A percentile compares a stretch with the other conserved stretches of the same genome.
phyloP scores from a whole-genome alignment of 176 grass and related monocot species.

The Calamus simplicifolius region DNA sequence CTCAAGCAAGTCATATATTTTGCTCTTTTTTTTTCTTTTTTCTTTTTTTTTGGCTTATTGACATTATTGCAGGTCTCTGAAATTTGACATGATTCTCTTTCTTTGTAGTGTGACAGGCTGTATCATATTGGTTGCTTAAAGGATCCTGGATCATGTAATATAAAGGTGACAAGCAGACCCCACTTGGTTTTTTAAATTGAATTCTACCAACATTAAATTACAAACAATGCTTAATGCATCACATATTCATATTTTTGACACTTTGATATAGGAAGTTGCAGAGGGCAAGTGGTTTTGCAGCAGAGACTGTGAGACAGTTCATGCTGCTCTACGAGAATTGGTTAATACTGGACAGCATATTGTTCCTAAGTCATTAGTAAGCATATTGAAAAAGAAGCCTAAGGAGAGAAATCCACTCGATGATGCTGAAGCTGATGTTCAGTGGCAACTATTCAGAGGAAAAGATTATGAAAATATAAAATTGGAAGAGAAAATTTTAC shows the following conservation, averaged over 20 bases:
- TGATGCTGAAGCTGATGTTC: neutral
- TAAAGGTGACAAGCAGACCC: conserved; percentile 3
- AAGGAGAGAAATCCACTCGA: neutral
- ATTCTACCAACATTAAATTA: neutral
- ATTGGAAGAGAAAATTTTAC: neutral
- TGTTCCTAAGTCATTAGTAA: no score
- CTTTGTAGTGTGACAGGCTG: conserved; percentile 7
- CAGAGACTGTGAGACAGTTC: neutral
- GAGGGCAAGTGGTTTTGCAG: conserved; percentile 10
- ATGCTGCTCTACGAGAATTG: neutral
- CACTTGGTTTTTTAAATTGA: neutral
- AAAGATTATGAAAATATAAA: neutral
- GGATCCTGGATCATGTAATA: conserved; percentile 2
- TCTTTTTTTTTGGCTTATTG: neutral
- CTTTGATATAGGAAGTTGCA: conserved; percentile 8
- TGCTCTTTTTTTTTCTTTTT: neutral
- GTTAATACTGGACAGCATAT: neutral
- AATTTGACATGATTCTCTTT: no score
- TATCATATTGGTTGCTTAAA: conserved; percentile 17
- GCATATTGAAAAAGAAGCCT: neutral
- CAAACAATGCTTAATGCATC: no score
- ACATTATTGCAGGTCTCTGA: neutral
- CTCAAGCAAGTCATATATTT: conserved; percentile 1
- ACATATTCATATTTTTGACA: neutral
- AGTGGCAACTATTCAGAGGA: conserved; percentile 6